Evolutionary conservation across 1,139 yeast genomes (phyloP).

Genomic region (Saccharomycopsis crataegensis): DNA sequence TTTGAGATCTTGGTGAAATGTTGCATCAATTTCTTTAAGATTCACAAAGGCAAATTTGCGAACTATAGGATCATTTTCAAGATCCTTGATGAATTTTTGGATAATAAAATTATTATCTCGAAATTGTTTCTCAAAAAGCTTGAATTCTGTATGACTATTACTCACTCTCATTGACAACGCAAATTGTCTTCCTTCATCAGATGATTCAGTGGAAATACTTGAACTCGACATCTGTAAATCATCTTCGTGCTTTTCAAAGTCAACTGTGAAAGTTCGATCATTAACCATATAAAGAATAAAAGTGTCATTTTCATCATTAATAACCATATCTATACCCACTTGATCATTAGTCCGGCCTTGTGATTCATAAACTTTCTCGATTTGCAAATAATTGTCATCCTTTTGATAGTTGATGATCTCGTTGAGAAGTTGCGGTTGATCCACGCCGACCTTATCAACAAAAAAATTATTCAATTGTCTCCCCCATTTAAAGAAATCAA

Average conservation of each 20-base stretch:
- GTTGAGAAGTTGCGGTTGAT: not conserved
- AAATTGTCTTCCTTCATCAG: no score
- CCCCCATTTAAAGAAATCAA: constrained; percentile 27
- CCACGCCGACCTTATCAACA: not conserved
- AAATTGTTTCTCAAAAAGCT: not conserved
- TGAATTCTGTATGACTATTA: constrained; percentile 2
- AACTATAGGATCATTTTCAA: not conserved
- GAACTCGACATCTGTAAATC: no score
- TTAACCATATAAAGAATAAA: not conserved
- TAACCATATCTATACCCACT: not conserved
- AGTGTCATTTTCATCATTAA: not conserved
- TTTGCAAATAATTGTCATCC: not conserved
- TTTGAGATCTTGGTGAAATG: not conserved
- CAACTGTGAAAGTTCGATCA: not conserved
- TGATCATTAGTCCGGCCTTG: not conserved
- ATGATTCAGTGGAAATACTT: no score
- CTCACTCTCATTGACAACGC: no score
- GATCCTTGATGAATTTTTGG: constrained; percentile 1
- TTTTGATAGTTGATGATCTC: not conserved
- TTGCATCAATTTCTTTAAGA: not conserved
- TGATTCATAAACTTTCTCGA: not conserved
- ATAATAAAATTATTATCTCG: constrained; percentile 3
- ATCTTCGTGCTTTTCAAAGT: constrained; percentile 16
- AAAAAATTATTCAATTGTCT: constrained; percentile 13
- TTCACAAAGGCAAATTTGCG: not conserved